These are phyloP conservation scores for Phytopythium chamaehyphon DNA, from an alignment of 352 stramenopile species.

Conservation along the genomic window DNA sequence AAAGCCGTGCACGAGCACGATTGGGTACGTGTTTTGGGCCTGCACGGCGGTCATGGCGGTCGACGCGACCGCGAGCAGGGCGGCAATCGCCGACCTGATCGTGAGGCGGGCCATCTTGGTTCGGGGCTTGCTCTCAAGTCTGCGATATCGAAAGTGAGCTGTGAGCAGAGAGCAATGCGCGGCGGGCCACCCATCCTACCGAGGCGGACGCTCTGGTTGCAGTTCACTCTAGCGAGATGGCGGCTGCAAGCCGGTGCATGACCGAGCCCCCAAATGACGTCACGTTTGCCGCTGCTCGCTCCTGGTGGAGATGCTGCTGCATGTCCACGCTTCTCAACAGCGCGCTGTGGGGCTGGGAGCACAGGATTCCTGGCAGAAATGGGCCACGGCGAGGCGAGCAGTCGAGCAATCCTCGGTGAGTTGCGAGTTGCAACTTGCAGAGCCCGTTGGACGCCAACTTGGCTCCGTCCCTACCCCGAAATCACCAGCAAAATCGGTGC, in stretches of 20 bases:
- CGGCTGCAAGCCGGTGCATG: not conserved
- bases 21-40: constrained; percentile 43
- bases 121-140: not conserved
- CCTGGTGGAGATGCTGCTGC: not conserved
- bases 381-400: too few relatives aligned
- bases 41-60: not conserved
- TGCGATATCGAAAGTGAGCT: not conserved
- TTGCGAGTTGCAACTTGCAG: too few relatives aligned
- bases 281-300: not conserved
- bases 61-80: constrained; percentile 8
- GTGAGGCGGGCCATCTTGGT: not conserved
- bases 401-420: not conserved
- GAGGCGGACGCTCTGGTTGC: not conserved
- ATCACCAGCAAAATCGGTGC: not conserved
- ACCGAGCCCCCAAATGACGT: constrained; percentile 4
- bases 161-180: not conserved
- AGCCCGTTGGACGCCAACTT: not conserved
- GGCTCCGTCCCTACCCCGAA: constrained; percentile 4
- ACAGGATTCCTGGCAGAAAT: too few relatives aligned
- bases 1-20: constrained; percentile 58
- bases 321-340: not conserved
- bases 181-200: not conserved
- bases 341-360: not conserved
- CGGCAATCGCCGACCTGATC: not conserved
- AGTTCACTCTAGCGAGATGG: not conserved